Evolutionary conservation across 768 basidiomycete species (phyloP).

Genomic region (Naganishia randhawae): DNA sequence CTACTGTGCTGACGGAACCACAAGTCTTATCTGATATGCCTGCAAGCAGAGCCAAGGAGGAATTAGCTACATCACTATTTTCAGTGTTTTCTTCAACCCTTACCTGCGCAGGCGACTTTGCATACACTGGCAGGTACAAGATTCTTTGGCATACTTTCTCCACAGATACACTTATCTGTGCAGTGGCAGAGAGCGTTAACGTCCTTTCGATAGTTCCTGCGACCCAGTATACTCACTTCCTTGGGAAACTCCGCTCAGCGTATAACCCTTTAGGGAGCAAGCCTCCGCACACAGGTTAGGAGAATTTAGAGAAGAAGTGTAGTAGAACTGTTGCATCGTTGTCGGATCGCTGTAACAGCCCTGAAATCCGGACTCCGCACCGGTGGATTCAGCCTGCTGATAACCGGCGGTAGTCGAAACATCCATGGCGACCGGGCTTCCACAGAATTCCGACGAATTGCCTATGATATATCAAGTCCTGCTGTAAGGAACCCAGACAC

Average conservation of each 20-base stretch:
- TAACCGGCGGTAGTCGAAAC: conserved; percentile 12
- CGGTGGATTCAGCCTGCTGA: background rate
- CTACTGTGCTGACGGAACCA: conserved; percentile 5
- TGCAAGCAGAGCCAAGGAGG: background rate
- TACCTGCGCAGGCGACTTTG: conserved; percentile 34
- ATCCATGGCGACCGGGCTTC: conserved; percentile 8
- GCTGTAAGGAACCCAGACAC: background rate
- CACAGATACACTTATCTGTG: conserved; percentile 19
- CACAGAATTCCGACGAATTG: conserved; percentile 11
- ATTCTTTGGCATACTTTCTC: conserved; percentile 9
- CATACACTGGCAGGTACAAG: conserved; percentile 24
- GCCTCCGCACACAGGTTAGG: conserved; percentile 15
- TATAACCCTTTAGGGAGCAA: conserved; percentile 10
- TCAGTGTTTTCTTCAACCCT: conserved; percentile 23
- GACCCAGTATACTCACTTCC: background rate
- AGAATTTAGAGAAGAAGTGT: background rate
- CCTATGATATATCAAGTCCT: background rate
- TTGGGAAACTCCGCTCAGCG: conserved; percentile 4
- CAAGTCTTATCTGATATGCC: background rate
- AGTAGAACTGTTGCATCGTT: conserved; percentile 11
- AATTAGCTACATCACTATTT: background rate
- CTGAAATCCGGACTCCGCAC: conserved; percentile 14
- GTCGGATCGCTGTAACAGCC: conserved; percentile 17
- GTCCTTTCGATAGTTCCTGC: background rate
- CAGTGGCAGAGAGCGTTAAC: background rate